Conservation (phyloP, 1,284 basidiomycete species). For the Schizopora paradoxa region DNA sequence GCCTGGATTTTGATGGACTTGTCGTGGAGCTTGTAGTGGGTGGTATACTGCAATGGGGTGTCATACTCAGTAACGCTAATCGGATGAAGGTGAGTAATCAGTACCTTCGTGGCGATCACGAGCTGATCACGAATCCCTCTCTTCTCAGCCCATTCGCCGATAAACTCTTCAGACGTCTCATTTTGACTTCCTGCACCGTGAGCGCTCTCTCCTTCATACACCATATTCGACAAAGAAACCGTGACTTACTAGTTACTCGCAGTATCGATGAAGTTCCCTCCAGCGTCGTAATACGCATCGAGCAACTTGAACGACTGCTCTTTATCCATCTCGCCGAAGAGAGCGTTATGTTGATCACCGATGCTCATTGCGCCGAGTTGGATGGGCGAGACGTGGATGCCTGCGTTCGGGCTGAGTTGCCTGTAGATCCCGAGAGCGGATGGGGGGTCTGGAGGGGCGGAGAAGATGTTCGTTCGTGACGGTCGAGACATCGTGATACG, state of each 20-base stretch:
- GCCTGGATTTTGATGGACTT: constrained; percentile 17
- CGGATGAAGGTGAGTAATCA: background rate
- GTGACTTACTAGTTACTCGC: constrained; percentile 17
- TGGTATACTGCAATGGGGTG: constrained; percentile 24
- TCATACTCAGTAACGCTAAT: background rate
- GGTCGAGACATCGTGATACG: too few species aligned
- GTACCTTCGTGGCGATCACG: constrained; percentile 32
- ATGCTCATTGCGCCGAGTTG: constrained; percentile 41
- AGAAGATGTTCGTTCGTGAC: constrained; percentile 3
- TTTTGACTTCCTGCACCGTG: too few species aligned
- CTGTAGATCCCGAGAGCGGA: constrained; percentile 30
- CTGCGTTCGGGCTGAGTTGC: constrained; percentile 34
- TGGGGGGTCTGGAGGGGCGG: constrained; percentile 10
- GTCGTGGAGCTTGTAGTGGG: constrained; percentile 23
- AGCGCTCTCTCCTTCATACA: too few species aligned
- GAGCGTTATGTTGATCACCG: constrained; percentile 31
- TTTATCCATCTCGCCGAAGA: constrained; percentile 8
- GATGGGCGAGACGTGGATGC: constrained; percentile 39
- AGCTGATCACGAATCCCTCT: constrained; percentile 33
- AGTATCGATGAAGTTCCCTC: constrained; percentile 23
- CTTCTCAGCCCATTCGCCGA: constrained; percentile 35
- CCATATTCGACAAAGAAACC: too few species aligned
- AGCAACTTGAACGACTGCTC: constrained; percentile 21
- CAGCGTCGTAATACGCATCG: constrained; percentile 20
- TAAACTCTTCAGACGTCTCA: constrained; percentile 20